A percentile compares a stretch with the other conserved stretches of the same genome.
Evolutionary conservation across 257 asterid genomes (phyloP).

Genomic region (Avicennia marina): DNA sequence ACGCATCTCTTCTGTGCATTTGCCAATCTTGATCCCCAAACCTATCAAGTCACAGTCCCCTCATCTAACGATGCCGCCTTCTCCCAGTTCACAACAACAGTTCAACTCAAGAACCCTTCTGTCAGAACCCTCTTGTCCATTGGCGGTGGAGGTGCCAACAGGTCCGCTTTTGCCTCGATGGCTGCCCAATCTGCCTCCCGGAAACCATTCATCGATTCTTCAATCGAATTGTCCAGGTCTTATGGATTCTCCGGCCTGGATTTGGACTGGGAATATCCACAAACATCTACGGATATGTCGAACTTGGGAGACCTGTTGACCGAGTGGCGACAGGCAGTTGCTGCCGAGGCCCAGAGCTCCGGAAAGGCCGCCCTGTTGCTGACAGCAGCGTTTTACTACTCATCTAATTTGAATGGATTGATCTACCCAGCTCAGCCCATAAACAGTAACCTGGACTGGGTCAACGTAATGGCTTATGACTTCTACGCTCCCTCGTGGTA

Average conservation of each 20-base stretch:
- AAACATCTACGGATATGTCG: constrained; percentile 25
- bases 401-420: constrained; percentile 18
- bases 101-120: constrained; percentile 26
- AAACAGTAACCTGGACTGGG: constrained; percentile 31
- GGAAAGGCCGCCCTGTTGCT: constrained; percentile 24
- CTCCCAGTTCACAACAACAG: constrained; percentile 36
- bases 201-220: constrained; percentile 37
- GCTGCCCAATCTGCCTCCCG: constrained; percentile 25
- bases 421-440: constrained; percentile 32
- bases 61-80: constrained; percentile 29
- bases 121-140: constrained; percentile 46
- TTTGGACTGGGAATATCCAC: constrained; percentile 46
- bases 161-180: constrained; percentile 13
- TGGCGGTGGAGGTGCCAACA: constrained; percentile 31
- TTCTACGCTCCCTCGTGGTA: constrained; percentile 39
- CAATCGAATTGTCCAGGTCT: constrained; percentile 30
- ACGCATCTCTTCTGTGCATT: constrained; percentile 55
- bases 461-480: constrained; percentile 47
- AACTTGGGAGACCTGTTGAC: constrained; percentile 33
- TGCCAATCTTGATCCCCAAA: constrained; percentile 30
- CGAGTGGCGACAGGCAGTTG: constrained; percentile 37
- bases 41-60: constrained; percentile 29
- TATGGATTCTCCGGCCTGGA: constrained; percentile 41
- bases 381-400: constrained; percentile 31
- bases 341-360: constrained; percentile 21